Base-by-base conservation (phyloP, 768 basidiomycete species). In the Termitomyces sp. region DNA sequence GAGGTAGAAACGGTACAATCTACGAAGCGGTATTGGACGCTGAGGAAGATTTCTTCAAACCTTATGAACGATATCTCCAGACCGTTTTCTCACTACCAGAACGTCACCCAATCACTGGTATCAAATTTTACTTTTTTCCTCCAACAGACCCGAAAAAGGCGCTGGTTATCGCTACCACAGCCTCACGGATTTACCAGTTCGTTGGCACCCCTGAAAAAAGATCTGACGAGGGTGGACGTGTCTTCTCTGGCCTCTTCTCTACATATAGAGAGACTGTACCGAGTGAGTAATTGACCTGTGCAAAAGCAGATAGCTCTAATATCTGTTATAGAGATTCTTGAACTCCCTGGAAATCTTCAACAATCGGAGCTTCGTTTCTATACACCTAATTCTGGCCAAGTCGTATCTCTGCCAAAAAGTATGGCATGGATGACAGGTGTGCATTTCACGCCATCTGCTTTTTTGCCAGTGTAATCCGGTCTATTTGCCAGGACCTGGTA, bases 351-450 rank as follows among this genome's bases (percentile, higher is more conserved):
- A 50, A 80, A 87, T 58, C 70, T 84, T 56, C 79, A 83, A 53
- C 75, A 83, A 60, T 94, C 92, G 4, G 88, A 94, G 65, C 75
- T 98, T 24, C 87, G 90, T 59, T 86, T 92, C 61, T 95, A 80
- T 66, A 86, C 86, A 8, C 80, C 82, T 0, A 84, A 87, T 68
- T 76, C 89, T 20, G 84, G 84, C 62, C 85, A 90, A 71, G 82
- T 82, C 20, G 73, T 83, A 34, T 86, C 86, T 14, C 68, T 90
- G 31, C 89, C 94, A 0, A 86, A 79, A 64, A 79, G 76, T 26
- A 75, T 97, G 63, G 96, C 93, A 4, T 98, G 96, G 96, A 80
- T 96, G 76, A 96, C 93, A 49, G 85, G 95, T 92, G 55, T 62
- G 83, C 63, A 3, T 3, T 32, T 10, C 7, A 22, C 18, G 9